Evolutionary conservation across 495 filamentous ascomycete species (phyloP).

Genomic region (Opeltia flavorubescens): DNA sequence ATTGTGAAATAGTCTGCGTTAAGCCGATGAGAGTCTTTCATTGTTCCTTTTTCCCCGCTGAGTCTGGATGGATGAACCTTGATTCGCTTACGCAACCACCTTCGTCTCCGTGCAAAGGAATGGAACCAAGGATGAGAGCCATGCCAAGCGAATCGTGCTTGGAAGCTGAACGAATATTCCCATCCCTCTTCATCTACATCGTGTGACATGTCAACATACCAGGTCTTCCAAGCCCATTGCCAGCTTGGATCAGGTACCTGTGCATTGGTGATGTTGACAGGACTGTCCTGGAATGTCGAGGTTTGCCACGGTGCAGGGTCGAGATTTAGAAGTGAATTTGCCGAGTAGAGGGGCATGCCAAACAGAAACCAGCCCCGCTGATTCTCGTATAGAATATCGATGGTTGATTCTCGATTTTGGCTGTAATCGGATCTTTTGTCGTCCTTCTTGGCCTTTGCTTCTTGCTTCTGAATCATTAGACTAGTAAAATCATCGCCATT

Average conservation of each 20-base stretch:
- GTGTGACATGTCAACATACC: constrained; percentile 85
- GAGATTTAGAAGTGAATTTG: constrained; percentile 69
- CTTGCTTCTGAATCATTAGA: not conserved
- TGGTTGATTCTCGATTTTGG: constrained; percentile 34
- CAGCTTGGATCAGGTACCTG: constrained; percentile 92
- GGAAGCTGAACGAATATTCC: constrained; percentile 86
- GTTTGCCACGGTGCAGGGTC: constrained; percentile 85
- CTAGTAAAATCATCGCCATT: not conserved
- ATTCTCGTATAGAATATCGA: constrained; percentile 94
- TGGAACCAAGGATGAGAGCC: constrained; percentile 82
- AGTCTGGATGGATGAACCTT: constrained; percentile 36
- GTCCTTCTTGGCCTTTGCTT: constrained; percentile 1
- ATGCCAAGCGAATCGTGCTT: constrained; percentile 70
- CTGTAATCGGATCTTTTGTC: constrained; percentile 5
- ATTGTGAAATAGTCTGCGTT: constrained; percentile 84
- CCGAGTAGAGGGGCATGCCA: constrained; percentile 77
- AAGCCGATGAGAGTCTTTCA: constrained; percentile 45
- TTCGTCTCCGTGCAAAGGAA: constrained; percentile 75
- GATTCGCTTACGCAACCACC: constrained; percentile 77
- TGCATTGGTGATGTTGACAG: constrained; percentile 78
- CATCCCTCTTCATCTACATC: constrained; percentile 87
- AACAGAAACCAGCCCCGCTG: constrained; percentile 75
- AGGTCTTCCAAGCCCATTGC: constrained; percentile 90
- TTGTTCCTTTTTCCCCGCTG: constrained; percentile 19
- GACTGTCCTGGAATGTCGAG: constrained; percentile 49